A percentile compares a stretch with the other conserved stretches of the same genome.
Evolutionary conservation across 2,329 filamentous ascomycete genomes (phyloP).

Genomic region (Monilinia fructigena): DNA sequence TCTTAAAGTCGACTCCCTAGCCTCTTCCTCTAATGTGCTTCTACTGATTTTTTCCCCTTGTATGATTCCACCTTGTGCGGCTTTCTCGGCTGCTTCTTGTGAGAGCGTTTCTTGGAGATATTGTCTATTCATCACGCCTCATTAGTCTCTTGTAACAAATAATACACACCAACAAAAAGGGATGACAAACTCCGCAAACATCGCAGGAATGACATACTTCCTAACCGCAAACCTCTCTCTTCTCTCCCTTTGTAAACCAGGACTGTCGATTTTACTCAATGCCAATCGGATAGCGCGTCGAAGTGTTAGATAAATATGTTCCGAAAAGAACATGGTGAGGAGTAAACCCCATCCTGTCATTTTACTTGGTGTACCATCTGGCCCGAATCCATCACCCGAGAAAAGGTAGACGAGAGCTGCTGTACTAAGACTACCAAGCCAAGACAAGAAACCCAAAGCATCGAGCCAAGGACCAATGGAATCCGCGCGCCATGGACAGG

Average conservation of each 20-base stretch:
- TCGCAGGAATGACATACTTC: constrained; percentile 56
- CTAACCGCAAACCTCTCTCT: constrained; percentile 77
- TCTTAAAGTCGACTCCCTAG: constrained; percentile 50
- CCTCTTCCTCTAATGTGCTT: constrained; percentile 63
- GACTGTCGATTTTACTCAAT: constrained; percentile 79
- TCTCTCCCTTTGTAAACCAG: constrained; percentile 80
- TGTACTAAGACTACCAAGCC: constrained; percentile 86
- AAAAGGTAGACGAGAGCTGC: constrained; percentile 90
- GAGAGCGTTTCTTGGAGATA: constrained; percentile 68
- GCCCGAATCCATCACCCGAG: constrained; percentile 64
- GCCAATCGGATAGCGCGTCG: constrained; percentile 70
- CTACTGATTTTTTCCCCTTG: constrained; percentile 63
- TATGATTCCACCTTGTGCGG: constrained; percentile 48
- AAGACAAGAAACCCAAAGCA: constrained; percentile 83
- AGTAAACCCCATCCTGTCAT: constrained; percentile 81
- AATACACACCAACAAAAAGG: background rate
- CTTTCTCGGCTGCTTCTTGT: constrained; percentile 52
- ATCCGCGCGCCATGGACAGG: constrained; percentile 89
- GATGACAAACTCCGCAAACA: constrained; percentile 10
- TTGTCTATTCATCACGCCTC: constrained; percentile 29
- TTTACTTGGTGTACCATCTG: constrained; percentile 63
- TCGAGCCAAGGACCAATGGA: constrained; percentile 93
- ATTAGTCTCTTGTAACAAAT: background rate
- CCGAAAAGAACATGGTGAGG: constrained; percentile 77
- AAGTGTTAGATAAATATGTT: constrained; percentile 83